A percentile compares a stretch with the other conserved stretches of the same genome.
These are phyloP conservation scores for Rhamnella rubrinervis DNA, from an alignment of 331 rosid species.

Conservation along the genomic window DNA sequence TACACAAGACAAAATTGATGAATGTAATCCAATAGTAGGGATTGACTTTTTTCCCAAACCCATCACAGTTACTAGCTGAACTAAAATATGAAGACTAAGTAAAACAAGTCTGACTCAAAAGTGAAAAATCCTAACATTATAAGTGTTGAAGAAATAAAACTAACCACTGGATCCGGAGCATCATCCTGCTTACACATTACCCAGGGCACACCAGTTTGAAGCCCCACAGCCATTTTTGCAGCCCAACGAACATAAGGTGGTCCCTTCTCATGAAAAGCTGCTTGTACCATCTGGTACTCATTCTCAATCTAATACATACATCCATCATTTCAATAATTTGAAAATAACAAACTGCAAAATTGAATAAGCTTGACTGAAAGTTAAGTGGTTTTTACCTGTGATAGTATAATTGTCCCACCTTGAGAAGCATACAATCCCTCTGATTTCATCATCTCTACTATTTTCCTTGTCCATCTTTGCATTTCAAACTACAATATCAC, in stretches of 20 bases:
- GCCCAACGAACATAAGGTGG: slow-evolving; percentile 75
- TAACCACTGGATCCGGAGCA: slow-evolving; percentile 89
- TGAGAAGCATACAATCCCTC: slow-evolving; percentile 63
- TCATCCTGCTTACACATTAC: slow-evolving; percentile 85
- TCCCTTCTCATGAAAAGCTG: slow-evolving; percentile 57
- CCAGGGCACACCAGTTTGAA: slow-evolving; percentile 92
- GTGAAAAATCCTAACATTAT: background rate
- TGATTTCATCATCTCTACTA: slow-evolving; percentile 63
- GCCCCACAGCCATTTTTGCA: slow-evolving; percentile 76
- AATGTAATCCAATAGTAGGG: too few species aligned
- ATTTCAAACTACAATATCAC: slow-evolving; percentile 59
- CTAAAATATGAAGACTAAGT: too few species aligned
- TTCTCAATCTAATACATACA: slow-evolving; percentile 65
- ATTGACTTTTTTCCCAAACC: too few species aligned
- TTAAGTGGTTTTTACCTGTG: slow-evolving; percentile 55
- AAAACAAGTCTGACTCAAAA: background rate
- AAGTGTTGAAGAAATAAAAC: slow-evolving; percentile 13
- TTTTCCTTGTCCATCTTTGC: slow-evolving; percentile 57
- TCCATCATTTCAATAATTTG: background rate
- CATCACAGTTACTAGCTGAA: too few species aligned
- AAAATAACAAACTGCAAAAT: background rate
- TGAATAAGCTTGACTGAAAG: background rate
- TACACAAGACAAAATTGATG: too few species aligned
- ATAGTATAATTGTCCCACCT: slow-evolving; percentile 82
- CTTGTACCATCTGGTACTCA: slow-evolving; percentile 59